Evolutionary conservation across 768 basidiomycete species (phyloP).

Genomic region (Suillus occidentalis): DNA sequence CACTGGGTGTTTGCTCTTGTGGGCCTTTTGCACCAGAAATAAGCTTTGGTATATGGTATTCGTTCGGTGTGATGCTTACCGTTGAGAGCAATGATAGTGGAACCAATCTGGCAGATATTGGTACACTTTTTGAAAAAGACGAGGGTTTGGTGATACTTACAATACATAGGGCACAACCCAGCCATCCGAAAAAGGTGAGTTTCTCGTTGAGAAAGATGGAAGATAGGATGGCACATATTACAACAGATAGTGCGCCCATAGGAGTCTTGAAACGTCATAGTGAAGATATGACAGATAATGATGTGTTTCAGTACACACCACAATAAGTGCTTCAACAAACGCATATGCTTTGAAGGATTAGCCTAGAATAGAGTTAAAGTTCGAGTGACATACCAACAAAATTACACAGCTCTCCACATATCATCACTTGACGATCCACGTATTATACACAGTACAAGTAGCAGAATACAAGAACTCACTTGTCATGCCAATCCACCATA

Average conservation of each 20-base stretch:
- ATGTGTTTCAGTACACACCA: conserved; percentile 49
- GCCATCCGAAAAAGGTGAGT: conserved; percentile 95
- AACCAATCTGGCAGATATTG: conserved; percentile 57
- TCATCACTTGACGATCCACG: conserved; percentile 66
- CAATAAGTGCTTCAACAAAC: conserved; percentile 90
- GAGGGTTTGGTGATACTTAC: conserved; percentile 42
- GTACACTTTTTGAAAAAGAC: conserved; percentile 5
- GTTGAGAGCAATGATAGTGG: conserved; percentile 88
- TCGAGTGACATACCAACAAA: conserved; percentile 62
- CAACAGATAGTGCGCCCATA: conserved; percentile 93
- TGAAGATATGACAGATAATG: conserved; percentile 4
- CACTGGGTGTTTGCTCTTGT: conserved; percentile 63
- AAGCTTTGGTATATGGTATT: not conserved
- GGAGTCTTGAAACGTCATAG: conserved; percentile 60
- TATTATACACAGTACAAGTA: not conserved
- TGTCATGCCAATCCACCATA: conserved; percentile 96
- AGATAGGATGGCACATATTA: conserved; percentile 90
- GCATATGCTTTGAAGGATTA: conserved; percentile 62
- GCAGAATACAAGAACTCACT: conserved; percentile 45
- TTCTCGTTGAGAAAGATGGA: conserved; percentile 92
- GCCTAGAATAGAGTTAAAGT: not conserved
- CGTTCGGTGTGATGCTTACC: conserved; percentile 38
- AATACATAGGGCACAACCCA: conserved; percentile 90
- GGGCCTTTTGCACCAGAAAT: conserved; percentile 47
- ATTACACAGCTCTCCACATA: conserved; percentile 85